phyloP scores from a whole-genome alignment of 2,329 filamentous ascomycete species.

The Neofusicoccum umdonicola region DNA sequence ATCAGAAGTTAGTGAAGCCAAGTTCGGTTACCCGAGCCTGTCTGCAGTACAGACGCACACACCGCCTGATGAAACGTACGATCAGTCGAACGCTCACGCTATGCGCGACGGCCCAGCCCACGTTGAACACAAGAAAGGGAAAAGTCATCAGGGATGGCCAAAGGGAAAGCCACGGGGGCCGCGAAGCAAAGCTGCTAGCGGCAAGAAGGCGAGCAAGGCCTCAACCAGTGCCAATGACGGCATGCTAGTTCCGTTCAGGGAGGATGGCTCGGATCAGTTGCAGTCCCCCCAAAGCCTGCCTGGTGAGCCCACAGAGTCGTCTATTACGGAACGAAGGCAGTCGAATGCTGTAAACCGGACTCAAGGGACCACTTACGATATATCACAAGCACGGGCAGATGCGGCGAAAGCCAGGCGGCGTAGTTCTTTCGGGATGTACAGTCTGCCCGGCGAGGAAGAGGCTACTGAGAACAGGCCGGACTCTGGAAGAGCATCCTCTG shows the following conservation, averaged over 20 bases:
- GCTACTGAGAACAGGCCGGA: background rate
- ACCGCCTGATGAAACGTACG: conserved; percentile 36
- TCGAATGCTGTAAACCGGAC: too few relatives aligned
- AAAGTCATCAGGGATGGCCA: conserved; percentile 42
- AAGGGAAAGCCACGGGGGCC: conserved; percentile 47
- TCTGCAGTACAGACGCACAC: conserved; percentile 37
- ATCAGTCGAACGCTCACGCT: conserved; percentile 20
- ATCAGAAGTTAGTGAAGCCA: background rate
- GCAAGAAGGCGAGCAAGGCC: conserved; percentile 38
- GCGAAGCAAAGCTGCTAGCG: conserved; percentile 32
- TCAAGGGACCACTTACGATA: background rate
- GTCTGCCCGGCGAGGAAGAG: background rate
- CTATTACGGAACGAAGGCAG: background rate
- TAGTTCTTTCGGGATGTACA: conserved; percentile 5
- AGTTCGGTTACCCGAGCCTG: background rate
- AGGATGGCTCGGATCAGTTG: conserved; percentile 26
- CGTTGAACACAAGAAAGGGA: conserved; percentile 32
- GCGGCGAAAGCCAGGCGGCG: background rate
- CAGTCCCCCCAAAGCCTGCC: conserved; percentile 35
- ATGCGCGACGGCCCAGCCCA: conserved; percentile 16
- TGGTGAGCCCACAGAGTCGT: conserved; percentile 24
- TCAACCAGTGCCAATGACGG: conserved; percentile 21
- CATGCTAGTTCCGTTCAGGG: background rate
- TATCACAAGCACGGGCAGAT: background rate
- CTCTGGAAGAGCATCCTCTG: conserved; percentile 19